Conservation (phyloP, 2,329 filamentous ascomycete species). For the Fusarium ramigenum region DNA sequence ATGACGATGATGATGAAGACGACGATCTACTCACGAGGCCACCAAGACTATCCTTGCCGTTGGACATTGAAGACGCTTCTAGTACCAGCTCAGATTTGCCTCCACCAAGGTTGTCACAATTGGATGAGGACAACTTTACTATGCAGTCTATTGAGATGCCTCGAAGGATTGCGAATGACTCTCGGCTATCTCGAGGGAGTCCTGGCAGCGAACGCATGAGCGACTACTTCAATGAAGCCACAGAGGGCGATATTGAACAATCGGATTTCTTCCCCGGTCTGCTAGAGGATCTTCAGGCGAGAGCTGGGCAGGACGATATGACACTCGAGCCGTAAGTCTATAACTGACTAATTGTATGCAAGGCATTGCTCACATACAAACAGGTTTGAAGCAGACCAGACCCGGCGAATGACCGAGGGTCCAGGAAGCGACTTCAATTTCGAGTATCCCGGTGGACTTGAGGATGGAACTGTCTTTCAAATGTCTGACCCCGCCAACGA, state of each 20-base stretch:
- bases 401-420: slow-evolving; percentile 51
- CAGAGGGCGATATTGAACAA: slow-evolving; percentile 54
- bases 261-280: slow-evolving; percentile 64
- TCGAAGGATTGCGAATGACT: slow-evolving; percentile 57
- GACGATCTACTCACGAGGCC: slow-evolving; percentile 53
- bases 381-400: slow-evolving; percentile 54
- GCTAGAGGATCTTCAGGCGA: slow-evolving; percentile 54
- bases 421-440: slow-evolving; percentile 63
- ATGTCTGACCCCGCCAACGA: slow-evolving; percentile 51
- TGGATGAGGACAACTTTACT: slow-evolving; percentile 69
- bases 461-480: slow-evolving; percentile 63
- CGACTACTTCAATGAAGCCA: slow-evolving; percentile 57
- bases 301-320: slow-evolving; percentile 51
- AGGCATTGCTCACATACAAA: slow-evolving; percentile 10
- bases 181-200: slow-evolving; percentile 62
- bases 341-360: not conserved
- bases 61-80: slow-evolving; percentile 61
- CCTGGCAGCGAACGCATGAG: slow-evolving; percentile 64
- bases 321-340: slow-evolving; percentile 54
- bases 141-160: slow-evolving; percentile 68
- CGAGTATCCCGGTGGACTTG: slow-evolving; percentile 58
- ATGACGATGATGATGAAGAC: slow-evolving; percentile 62
- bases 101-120: slow-evolving; percentile 62
- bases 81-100: slow-evolving; percentile 63
- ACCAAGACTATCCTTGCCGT: slow-evolving; percentile 65